Evolutionary conservation across 1,284 basidiomycete genomes (phyloP).

Genomic region (Mycena citricolor): DNA sequence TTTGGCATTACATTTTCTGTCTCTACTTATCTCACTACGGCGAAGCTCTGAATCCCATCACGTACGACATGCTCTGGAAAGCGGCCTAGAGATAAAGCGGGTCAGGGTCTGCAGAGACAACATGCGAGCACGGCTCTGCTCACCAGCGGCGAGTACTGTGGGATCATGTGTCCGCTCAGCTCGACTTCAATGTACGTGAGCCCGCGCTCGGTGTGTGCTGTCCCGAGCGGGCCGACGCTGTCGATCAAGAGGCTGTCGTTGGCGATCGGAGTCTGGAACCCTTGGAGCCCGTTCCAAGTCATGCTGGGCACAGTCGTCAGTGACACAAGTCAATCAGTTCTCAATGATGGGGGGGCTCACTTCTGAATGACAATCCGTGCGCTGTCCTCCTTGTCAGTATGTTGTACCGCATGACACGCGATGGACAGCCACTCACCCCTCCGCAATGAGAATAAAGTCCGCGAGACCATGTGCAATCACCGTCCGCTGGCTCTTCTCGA

Average conservation of each 20-base stretch:
- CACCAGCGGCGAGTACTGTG: constrained; percentile 65
- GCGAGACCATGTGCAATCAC: constrained; percentile 73
- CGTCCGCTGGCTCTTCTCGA: constrained; percentile 63
- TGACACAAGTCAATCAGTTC: not conserved
- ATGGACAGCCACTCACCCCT: constrained; percentile 67
- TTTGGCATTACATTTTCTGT: too few relatives aligned
- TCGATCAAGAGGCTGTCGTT: constrained; percentile 70
- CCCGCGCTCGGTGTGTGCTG: constrained; percentile 62
- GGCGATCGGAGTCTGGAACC: constrained; percentile 66
- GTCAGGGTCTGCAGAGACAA: not conserved
- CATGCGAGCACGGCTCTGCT: constrained; percentile 25
- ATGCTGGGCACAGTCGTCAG: constrained; percentile 42
- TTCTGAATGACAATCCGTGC: constrained; percentile 67
- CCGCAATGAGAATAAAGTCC: constrained; percentile 70
- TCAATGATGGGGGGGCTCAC: constrained; percentile 37
- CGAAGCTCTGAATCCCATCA: constrained; percentile 61
- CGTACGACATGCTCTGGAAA: constrained; percentile 68
- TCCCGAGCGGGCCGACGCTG: constrained; percentile 65
- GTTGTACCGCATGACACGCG: too few relatives aligned
- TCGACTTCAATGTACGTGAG: constrained; percentile 65
- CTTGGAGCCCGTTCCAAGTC: constrained; percentile 72
- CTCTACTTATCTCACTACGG: constrained; percentile 36
- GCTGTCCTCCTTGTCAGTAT: constrained; percentile 31
- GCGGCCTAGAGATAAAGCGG: constrained; percentile 47
- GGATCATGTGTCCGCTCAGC: constrained; percentile 73